Base-by-base conservation (phyloP, 441 rosid genomes). In the Erodium trifolium region DNA sequence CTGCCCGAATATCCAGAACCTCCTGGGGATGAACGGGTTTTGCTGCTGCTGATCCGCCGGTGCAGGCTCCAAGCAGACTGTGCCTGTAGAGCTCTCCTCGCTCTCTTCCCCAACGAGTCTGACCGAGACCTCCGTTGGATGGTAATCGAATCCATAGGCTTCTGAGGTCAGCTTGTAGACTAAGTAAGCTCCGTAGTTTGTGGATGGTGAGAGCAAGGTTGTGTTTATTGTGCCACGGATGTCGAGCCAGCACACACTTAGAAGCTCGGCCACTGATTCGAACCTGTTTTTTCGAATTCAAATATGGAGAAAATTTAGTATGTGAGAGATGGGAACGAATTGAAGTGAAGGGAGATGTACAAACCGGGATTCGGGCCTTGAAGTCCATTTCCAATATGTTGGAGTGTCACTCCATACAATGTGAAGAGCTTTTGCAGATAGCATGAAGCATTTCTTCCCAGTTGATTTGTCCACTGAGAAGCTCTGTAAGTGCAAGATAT, bases 311-410 rank as follows among this genome's bases (percentile, higher is more conserved):
- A 49, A 49, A 49, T 49, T 49, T 49, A 49, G 55, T 49, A 49
- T 4, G 12, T 1, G 55, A 49, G 12, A 12, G 55, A 49, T 49
- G 3, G 45, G 13, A 49, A 49, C 2, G 4, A 49, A 11, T 2
- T 12, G 55, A 1, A 1, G 14, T 49, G 55, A 49, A 49, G 55
- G 55, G 4, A 49, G 55, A 49, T 49, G 14, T 12, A 49, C 55
- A 49, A 49, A 49, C 55, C 55, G 55, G 3, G 55, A 49, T 49
- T 49, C 55, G 3, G 16, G 55, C 14, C 12, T 49, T 1, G 55
- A 49, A 49, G 55, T 49, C 55, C 55, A 49, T 49, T 49, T 49
- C 55, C 55, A 49, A 49, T 49, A 49, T 49, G 55, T 49, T 11
- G 55, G 55, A 49, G 55, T 49, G 12, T 49, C 55, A 13, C 55